Evolutionary conservation across 1,284 basidiomycete genomes (phyloP).

Genomic region (Sparassis latifolia): DNA sequence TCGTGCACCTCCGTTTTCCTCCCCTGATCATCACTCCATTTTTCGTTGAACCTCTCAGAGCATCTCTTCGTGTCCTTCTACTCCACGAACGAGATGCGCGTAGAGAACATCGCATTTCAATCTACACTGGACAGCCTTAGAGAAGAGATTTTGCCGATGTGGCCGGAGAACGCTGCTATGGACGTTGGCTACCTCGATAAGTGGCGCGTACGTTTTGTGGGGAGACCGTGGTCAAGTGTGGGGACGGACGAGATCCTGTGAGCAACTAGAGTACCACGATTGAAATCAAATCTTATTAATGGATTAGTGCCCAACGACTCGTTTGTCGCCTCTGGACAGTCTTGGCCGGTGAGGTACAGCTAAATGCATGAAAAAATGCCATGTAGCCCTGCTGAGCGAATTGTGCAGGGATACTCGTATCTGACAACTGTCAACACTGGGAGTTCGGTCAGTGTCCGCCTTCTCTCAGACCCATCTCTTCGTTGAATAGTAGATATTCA

Average conservation of each 20-base stretch:
- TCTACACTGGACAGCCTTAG: conserved; percentile 33
- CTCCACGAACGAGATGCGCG: conserved; percentile 31
- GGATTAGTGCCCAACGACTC: conserved; percentile 35
- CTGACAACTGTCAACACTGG: conserved; percentile 54
- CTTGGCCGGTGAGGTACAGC: conserved; percentile 32
- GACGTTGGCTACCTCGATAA: conserved; percentile 24
- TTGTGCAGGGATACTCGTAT: conserved; percentile 42
- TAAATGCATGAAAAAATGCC: not conserved
- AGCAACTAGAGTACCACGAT: conserved; percentile 10
- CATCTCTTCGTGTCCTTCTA: conserved; percentile 30
- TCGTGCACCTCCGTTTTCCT: conserved; percentile 2
- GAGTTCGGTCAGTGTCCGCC: conserved; percentile 36
- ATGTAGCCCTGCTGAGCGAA: conserved; percentile 2
- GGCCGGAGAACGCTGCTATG: conserved; percentile 35
- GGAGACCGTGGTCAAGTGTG: conserved; percentile 38
- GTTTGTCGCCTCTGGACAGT: conserved; percentile 34
- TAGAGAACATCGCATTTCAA: conserved; percentile 33
- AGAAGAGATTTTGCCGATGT: conserved; percentile 37
- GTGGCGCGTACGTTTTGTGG: conserved; percentile 36
- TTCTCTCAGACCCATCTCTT: not conserved
- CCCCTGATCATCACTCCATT: not conserved
- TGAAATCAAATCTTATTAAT: not conserved
- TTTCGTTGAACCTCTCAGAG: conserved; percentile 14
- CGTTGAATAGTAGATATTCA: not conserved
- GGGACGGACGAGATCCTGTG: conserved; percentile 38